Conservation (phyloP, 208 protist genomes). For the Giardia muris region DNA sequence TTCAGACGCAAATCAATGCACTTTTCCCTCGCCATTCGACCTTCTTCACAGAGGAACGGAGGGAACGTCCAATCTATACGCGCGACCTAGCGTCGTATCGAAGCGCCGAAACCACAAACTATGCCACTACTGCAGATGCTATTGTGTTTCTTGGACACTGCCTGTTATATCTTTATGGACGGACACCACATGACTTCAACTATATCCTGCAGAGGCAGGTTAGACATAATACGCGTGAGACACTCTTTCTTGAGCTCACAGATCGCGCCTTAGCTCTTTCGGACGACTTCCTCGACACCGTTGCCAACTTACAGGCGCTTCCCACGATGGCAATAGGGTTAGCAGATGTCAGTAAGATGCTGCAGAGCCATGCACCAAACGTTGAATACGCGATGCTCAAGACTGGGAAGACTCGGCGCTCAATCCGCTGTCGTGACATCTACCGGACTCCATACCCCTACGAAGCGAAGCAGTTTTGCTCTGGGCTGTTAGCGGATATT, state of each 20-base stretch:
- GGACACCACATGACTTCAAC: background rate
- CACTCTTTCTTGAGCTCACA: background rate
- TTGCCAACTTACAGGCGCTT: background rate
- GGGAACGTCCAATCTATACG: background rate
- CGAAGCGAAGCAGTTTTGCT: slow-evolving; percentile 1
- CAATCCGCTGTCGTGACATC: background rate
- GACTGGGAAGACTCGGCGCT: background rate
- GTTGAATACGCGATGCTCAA: slow-evolving; percentile 7
- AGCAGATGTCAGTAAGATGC: background rate
- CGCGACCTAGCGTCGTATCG: background rate
- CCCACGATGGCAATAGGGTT: background rate
- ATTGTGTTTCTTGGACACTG: background rate
- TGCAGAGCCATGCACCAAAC: background rate
- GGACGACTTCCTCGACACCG: background rate
- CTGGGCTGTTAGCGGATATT: background rate
- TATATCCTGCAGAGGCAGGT: background rate
- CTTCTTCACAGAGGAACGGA: background rate
- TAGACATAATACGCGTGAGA: background rate
- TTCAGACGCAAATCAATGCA: background rate
- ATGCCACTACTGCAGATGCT: background rate
- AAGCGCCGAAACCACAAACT: background rate
- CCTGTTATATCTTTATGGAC: background rate
- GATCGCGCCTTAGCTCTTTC: background rate
- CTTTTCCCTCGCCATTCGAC: background rate
- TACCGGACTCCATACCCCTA: slow-evolving; percentile 10